Evolutionary conservation across 2,329 filamentous ascomycete species (phyloP).

Genomic region (Drechmeria coniospora): DNA sequence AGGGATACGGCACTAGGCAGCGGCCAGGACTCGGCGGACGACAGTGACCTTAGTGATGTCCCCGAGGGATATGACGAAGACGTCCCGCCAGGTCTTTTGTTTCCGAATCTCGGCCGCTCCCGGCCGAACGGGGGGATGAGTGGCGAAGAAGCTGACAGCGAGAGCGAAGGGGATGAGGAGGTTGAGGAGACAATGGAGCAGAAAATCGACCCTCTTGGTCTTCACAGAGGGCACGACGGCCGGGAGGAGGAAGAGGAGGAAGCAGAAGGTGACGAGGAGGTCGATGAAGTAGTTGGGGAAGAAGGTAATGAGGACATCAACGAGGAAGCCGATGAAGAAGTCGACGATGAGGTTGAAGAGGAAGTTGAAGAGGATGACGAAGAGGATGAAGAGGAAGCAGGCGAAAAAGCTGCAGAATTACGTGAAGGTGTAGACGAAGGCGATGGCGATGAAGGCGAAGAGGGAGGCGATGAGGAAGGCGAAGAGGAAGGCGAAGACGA

Average conservation of each 20-base stretch:
- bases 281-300: slow-evolving; percentile 4
- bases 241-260: slow-evolving; percentile 4
- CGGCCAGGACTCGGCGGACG: slow-evolving; percentile 49
- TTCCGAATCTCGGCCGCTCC: slow-evolving; percentile 27
- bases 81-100: slow-evolving; percentile 35
- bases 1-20: slow-evolving; percentile 31
- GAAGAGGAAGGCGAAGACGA: slow-evolving; percentile 5
- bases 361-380: slow-evolving; percentile 5
- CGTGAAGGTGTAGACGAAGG: slow-evolving; percentile 8
- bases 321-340: slow-evolving; percentile 3
- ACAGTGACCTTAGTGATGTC: slow-evolving; percentile 53
- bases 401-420: slow-evolving; percentile 4
- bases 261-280: slow-evolving; percentile 4
- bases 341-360: slow-evolving; percentile 2
- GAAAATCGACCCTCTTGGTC: no score
- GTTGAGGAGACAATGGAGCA: slow-evolving; percentile 8
- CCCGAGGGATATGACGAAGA: slow-evolving; percentile 43
- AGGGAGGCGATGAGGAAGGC: slow-evolving; percentile 7
- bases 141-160: slow-evolving; percentile 20
- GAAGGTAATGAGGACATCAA: slow-evolving; percentile 4
- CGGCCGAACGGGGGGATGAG: slow-evolving; percentile 15
- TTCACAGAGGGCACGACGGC: slow-evolving; percentile 3
- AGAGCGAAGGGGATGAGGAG: slow-evolving; percentile 17
- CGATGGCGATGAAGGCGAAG: slow-evolving; percentile 11
- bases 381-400: slow-evolving; percentile 3